A percentile compares a stretch with the other conserved stretches of the same genome.
phyloP scores from a whole-genome alignment of 352 stramenopile genomes.

The Globisporangium polare region DNA sequence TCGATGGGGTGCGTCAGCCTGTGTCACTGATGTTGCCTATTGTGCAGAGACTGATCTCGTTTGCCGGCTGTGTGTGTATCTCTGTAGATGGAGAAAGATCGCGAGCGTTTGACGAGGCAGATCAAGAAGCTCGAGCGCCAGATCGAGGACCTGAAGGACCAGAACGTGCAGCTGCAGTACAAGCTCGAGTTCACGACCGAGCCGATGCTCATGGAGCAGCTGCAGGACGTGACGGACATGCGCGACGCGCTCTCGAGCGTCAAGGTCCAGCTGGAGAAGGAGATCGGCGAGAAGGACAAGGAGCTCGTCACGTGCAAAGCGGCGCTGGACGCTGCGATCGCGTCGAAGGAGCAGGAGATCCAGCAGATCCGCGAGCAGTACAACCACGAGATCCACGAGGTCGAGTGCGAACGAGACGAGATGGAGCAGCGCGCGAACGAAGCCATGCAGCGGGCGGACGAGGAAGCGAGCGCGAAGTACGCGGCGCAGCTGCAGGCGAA shows the following conservation, averaged over 20 bases:
- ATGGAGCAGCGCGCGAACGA: constrained; percentile 32
- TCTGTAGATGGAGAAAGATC: constrained; percentile 74
- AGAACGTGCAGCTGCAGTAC: constrained; percentile 84
- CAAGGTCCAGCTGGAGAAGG: constrained; percentile 63
- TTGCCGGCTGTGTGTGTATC: not conserved
- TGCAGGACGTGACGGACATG: constrained; percentile 83
- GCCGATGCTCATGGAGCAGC: constrained; percentile 74
- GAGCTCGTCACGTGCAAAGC: constrained; percentile 34
- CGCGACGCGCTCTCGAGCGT: constrained; percentile 62
- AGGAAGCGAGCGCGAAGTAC: constrained; percentile 26
- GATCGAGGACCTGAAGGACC: constrained; percentile 69
- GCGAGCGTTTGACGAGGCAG: constrained; percentile 36
- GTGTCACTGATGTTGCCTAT: not conserved
- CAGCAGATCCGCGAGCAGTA: constrained; percentile 29
- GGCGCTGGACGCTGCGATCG: constrained; percentile 20
- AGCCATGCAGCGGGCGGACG: constrained; percentile 23
- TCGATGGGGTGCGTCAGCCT: constrained; percentile 42
- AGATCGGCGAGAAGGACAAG: constrained; percentile 67
- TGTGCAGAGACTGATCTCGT: not conserved
- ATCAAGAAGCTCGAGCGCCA: constrained; percentile 47
- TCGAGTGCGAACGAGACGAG: constrained; percentile 31
- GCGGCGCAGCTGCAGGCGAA: constrained; percentile 36
- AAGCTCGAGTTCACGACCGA: constrained; percentile 80
- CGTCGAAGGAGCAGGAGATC: constrained; percentile 36
- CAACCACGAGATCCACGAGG: constrained; percentile 31